Percentiles rank a stretch among this genome's conserved stretches.
phyloP scores from a whole-genome alignment of 768 basidiomycete species.

The Suillus alpinus region DNA sequence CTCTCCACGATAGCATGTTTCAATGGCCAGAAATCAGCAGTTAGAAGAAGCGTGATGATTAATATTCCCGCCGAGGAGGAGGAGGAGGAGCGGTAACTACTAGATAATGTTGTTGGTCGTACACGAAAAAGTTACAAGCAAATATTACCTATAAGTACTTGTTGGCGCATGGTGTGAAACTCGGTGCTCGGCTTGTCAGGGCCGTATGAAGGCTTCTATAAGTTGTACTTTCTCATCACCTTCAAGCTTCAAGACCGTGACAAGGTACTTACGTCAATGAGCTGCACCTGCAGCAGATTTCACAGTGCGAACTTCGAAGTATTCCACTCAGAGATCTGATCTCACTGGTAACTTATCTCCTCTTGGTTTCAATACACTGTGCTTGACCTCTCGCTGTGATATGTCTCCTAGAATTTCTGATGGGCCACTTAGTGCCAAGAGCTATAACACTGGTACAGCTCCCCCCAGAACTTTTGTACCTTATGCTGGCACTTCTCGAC shows the following conservation, averaged over 20 bases:
- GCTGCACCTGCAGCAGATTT: not conserved
- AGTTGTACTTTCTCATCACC: not conserved
- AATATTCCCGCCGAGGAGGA: not conserved
- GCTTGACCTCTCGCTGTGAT: not conserved
- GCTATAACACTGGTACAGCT: conserved; percentile 12
- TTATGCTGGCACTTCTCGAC: conserved; percentile 35
- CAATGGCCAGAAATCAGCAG: too few species aligned
- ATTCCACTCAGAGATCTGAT: not conserved
- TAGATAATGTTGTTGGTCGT: not conserved
- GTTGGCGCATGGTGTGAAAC: not conserved
- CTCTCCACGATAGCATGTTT: conserved; percentile 28
- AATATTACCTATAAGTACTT: too few species aligned
- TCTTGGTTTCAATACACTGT: not conserved
- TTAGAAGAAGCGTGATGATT: not conserved
- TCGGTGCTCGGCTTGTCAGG: not conserved
- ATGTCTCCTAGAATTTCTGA: not conserved
- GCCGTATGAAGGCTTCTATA: not conserved
- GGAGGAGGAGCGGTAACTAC: too few species aligned
- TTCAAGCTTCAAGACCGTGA: not conserved
- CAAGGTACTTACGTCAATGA: not conserved
- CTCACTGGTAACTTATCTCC: not conserved
- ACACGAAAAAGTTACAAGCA: not conserved
- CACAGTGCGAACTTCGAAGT: not conserved
- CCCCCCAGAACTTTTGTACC: conserved; percentile 32
- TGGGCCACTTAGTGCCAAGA: not conserved